phyloP scores from a whole-genome alignment of 805 yeast species.

The Teunomyces stri region DNA sequence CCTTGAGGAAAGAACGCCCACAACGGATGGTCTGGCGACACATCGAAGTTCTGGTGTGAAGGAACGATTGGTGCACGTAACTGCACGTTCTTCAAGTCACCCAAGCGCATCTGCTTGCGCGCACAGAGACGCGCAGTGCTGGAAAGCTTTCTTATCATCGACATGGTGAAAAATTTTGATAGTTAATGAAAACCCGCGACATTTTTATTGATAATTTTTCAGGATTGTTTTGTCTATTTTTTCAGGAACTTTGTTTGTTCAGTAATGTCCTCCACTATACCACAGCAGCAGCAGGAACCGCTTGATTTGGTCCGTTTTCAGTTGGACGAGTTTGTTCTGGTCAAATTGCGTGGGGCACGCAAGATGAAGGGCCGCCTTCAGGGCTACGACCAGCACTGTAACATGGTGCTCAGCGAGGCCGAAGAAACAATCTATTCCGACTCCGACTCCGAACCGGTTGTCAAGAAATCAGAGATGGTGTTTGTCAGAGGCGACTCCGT shows the following conservation, averaged over 20 bases:
- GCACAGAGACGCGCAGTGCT: slow-evolving; percentile 7
- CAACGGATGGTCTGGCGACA: slow-evolving; percentile 84
- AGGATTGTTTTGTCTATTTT: neutral
- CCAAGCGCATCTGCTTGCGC: slow-evolving; percentile 19
- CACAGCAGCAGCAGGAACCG: slow-evolving; percentile 60
- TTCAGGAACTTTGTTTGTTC: no score
- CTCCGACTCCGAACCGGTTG: slow-evolving; percentile 38
- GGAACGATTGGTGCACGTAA: slow-evolving; percentile 86
- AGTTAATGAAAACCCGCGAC: slow-evolving; percentile 3
- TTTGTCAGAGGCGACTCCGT: slow-evolving; percentile 98
- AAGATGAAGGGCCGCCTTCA: slow-evolving; percentile 88
- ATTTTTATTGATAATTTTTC: neutral
- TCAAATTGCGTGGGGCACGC: slow-evolving; percentile 91
- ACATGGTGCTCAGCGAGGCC: slow-evolving; percentile 91
- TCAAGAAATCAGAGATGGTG: slow-evolving; percentile 76
- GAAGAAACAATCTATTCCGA: slow-evolving; percentile 72
- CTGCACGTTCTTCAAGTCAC: slow-evolving; percentile 37
- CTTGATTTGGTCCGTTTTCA: slow-evolving; percentile 82
- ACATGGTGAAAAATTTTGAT: slow-evolving; percentile 9
- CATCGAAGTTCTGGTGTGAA: slow-evolving; percentile 65
- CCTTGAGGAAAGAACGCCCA: slow-evolving; percentile 81
- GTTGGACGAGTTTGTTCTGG: slow-evolving; percentile 80
- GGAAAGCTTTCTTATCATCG: slow-evolving; percentile 4
- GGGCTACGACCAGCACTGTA: slow-evolving; percentile 95
- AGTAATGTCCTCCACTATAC: slow-evolving; percentile 16